Conservation (phyloP, 106 monocot genomes). For the Gastrodia elata region DNA sequence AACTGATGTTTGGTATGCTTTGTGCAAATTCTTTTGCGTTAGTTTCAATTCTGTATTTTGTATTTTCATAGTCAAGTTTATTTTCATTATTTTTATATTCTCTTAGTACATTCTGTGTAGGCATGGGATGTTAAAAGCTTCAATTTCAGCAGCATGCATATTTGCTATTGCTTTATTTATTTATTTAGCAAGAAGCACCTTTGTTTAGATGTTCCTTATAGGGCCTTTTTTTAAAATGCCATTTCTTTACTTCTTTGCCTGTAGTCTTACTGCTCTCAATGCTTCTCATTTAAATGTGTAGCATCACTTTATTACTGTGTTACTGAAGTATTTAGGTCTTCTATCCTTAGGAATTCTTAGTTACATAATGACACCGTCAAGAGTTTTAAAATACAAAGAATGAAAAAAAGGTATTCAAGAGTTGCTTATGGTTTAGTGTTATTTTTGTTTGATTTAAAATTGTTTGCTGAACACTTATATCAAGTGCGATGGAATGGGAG, state of each 20-base stretch:
- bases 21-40: not conserved
- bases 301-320: not conserved
- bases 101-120: not conserved
- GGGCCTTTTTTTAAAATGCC: not conserved
- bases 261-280: not conserved
- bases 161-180: not conserved
- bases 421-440: not conserved
- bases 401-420: not conserved
- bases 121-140: not conserved
- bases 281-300: not conserved
- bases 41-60: not conserved
- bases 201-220: not conserved
- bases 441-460: not conserved
- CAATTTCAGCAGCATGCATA: not conserved
- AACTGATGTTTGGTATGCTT: not conserved
- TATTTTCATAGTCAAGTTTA: no score
- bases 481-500: not conserved
- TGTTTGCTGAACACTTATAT: not conserved
- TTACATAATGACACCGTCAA: not conserved
- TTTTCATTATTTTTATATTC: not conserved
- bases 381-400: no score
- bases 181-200: not conserved
- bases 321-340: not conserved
- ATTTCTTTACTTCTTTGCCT: not conserved
- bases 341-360: not conserved